Percentiles rank a stretch among this genome's conserved stretches.
These are phyloP conservation scores for Microstegium vimineum DNA, from an alignment of 176 grass and related monocot genomes.

Conservation along the genomic window DNA sequence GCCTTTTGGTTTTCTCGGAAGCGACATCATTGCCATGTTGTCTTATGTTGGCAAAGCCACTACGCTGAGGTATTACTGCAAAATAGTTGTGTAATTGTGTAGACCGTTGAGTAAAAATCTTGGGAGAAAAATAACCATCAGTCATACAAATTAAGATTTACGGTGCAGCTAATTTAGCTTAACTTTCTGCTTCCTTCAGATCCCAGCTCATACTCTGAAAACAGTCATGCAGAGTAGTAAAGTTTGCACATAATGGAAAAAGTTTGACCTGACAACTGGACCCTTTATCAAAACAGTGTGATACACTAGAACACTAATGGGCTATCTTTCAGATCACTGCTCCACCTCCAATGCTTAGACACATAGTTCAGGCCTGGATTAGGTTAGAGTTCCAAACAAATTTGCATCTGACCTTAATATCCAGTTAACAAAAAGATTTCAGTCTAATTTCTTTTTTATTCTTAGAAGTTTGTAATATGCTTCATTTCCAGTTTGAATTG, in stretches of 20 bases:
- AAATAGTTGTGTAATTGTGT: not conserved
- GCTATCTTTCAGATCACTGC: not conserved
- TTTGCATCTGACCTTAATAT: not conserved
- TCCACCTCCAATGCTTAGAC: not conserved
- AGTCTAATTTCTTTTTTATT: not conserved
- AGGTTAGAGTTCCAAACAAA: not conserved
- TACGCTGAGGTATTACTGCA: not conserved
- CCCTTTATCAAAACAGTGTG: not conserved
- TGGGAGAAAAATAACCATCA: not conserved
- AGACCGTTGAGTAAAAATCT: not conserved
- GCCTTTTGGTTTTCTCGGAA: constrained; percentile 6
- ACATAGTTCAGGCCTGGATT: not conserved
- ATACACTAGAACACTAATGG: not conserved
- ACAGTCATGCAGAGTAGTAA: not conserved
- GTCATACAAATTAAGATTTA: not conserved
- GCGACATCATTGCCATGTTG: not conserved
- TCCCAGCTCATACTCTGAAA: not conserved
- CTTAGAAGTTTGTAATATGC: not conserved
- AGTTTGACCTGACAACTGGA: not conserved
- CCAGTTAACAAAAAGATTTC: too few species aligned
- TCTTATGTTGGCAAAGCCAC: not conserved
- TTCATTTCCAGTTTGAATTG: not conserved
- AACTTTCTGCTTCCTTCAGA: not conserved
- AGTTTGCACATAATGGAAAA: not conserved
- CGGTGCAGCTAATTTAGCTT: not conserved